Conservation (phyloP, 306 rosid genomes). For the Lablab purpureus region DNA sequence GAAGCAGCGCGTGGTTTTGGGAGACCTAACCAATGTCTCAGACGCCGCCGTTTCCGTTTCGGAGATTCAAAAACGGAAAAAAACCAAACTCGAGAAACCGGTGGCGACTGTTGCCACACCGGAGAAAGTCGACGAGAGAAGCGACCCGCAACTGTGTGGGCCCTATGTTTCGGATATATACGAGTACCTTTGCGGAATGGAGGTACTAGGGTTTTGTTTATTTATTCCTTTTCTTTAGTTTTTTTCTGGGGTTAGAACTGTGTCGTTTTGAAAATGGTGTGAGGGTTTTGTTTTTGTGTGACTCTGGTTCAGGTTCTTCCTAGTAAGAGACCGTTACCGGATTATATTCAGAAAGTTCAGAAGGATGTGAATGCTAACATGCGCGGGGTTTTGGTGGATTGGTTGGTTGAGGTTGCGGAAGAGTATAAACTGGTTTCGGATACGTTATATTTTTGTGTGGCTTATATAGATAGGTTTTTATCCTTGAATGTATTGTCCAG, state of each 20-base stretch:
- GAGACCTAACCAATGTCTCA: constrained; percentile 63
- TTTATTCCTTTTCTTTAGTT: too few species aligned
- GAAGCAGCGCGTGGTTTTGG: constrained; percentile 74
- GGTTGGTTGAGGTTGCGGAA: constrained; percentile 95
- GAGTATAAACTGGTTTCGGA: constrained; percentile 84
- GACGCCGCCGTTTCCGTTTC: constrained; percentile 12
- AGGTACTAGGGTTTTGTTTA: constrained; percentile 59
- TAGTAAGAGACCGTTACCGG: constrained; percentile 67
- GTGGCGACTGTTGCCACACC: too few species aligned
- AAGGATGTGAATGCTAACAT: constrained; percentile 72
- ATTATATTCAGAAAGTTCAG: constrained; percentile 76
- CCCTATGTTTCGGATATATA: constrained; percentile 78
- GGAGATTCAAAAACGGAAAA: too few species aligned
- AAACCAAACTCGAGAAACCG: too few species aligned
- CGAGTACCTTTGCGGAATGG: constrained; percentile 70
- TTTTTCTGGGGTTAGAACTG: neutral
- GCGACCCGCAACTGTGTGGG: constrained; percentile 62
- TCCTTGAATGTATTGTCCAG: constrained; percentile 58
- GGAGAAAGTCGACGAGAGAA: constrained; percentile 36
- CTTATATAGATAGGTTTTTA: constrained; percentile 72
- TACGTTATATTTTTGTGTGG: constrained; percentile 68
- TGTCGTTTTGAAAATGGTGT: neutral
- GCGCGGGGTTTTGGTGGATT: constrained; percentile 87
- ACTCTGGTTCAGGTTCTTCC: constrained; percentile 61
- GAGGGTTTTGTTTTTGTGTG: neutral